Evolutionary conservation across 495 filamentous ascomycete species (phyloP).

Genomic region (Acidiella bohemica): DNA sequence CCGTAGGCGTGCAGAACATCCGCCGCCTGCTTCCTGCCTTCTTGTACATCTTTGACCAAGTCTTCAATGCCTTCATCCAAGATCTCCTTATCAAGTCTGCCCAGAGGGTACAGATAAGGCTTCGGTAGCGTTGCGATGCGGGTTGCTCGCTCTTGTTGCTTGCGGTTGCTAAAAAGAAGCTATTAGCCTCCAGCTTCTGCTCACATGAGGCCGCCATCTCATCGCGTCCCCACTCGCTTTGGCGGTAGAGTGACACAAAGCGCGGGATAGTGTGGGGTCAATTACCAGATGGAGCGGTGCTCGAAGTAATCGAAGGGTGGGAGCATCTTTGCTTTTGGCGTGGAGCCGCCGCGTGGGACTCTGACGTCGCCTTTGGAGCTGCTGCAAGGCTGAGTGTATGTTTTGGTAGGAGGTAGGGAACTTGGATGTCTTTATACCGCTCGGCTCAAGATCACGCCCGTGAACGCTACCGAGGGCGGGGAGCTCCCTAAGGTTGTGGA

Average conservation of each 20-base stretch:
- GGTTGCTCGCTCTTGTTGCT: constrained; percentile 58
- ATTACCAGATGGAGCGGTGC: constrained; percentile 41
- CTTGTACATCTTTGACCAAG: constrained; percentile 66
- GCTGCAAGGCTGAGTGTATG: no score
- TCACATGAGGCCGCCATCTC: no score
- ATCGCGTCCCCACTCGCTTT: no score
- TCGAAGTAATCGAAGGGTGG: constrained; percentile 48
- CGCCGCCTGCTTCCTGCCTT: constrained; percentile 34
- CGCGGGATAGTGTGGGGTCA: constrained; percentile 7
- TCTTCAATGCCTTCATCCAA: constrained; percentile 62
- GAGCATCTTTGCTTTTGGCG: constrained; percentile 30
- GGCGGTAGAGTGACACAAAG: constrained; percentile 1
- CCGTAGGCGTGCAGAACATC: constrained; percentile 81
- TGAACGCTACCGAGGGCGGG: no score
- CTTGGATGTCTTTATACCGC: no score
- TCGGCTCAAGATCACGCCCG: no score
- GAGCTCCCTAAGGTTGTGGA: no score
- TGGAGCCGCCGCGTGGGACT: background rate
- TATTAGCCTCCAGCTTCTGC: no score
- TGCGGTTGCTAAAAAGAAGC: constrained; percentile 73
- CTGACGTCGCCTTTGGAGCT: background rate
- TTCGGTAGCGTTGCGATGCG: constrained; percentile 53
- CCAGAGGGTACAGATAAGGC: constrained; percentile 52
- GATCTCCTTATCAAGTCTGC: constrained; percentile 45
- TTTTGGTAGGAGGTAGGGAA: no score